A percentile compares a stretch with the other conserved stretches of the same genome.
Evolutionary conservation across 257 asterid species (phyloP).

Genomic region (Solanum chiquidenum): DNA sequence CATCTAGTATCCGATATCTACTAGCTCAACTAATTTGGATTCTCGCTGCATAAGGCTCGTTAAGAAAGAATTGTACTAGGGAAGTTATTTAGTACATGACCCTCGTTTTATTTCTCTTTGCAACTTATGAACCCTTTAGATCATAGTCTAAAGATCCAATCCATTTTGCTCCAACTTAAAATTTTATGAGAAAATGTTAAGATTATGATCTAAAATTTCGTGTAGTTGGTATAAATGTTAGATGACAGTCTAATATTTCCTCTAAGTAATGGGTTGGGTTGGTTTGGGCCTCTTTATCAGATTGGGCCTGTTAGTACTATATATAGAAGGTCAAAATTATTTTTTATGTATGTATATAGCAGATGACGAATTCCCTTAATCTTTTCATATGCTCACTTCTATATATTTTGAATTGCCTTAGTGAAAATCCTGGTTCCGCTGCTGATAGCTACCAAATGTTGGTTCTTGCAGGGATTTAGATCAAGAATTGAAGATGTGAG

Average conservation of each 20-base stretch:
- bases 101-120: neutral
- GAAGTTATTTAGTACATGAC: neutral
- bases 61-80: neutral
- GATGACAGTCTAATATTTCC: neutral
- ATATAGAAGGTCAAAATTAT: no score
- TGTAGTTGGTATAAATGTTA: neutral
- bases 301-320: neutral
- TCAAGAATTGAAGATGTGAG: slow-evolving; percentile 92
- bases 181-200: neutral
- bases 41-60: neutral
- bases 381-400: neutral
- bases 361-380: neutral
- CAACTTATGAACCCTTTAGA: neutral
- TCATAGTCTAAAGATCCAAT: no score
- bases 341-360: neutral
- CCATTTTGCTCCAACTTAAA: neutral
- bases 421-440: neutral
- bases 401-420: neutral
- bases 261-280: neutral
- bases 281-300: neutral
- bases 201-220: neutral
- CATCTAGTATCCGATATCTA: neutral
- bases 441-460: neutral
- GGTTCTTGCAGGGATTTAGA: slow-evolving; percentile 64
- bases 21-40: neutral